These are phyloP conservation scores for Stagonosporopsis cucurbitacearum DNA, from an alignment of 2,329 filamentous ascomycete genomes.

Conservation along the genomic window DNA sequence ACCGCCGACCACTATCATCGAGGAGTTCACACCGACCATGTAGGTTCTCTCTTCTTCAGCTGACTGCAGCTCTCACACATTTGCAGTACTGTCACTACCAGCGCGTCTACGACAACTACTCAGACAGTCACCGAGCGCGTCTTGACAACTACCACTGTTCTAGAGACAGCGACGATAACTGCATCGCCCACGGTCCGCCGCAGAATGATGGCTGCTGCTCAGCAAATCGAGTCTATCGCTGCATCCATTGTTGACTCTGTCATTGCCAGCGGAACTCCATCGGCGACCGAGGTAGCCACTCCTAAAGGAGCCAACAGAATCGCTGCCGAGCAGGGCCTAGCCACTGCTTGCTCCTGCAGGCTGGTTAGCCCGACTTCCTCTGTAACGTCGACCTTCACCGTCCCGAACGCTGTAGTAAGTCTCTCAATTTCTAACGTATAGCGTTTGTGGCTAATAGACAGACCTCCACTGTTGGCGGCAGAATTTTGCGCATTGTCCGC, in stretches of 20 bases:
- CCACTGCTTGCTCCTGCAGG: constrained; percentile 41
- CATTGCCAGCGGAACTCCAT: constrained; percentile 26
- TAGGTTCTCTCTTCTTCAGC: constrained; percentile 17
- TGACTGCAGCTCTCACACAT: not conserved
- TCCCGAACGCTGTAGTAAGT: constrained; percentile 33
- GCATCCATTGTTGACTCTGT: constrained; percentile 32
- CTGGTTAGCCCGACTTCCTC: constrained; percentile 39
- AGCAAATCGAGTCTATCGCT: constrained; percentile 29
- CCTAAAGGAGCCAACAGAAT: constrained; percentile 23
- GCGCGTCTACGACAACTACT: constrained; percentile 25
- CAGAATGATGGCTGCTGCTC: constrained; percentile 25
- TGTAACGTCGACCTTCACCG: constrained; percentile 33
- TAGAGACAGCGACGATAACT: constrained; percentile 30
- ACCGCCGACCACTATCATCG: constrained; percentile 27
- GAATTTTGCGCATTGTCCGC: constrained; percentile 15
- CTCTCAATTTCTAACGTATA: not conserved
- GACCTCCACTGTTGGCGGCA: constrained; percentile 27
- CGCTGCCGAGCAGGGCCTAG: constrained; percentile 30
- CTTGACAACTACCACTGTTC: constrained; percentile 32
- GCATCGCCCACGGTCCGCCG: constrained; percentile 17
- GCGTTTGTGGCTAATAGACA: constrained; percentile 9
- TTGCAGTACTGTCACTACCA: constrained; percentile 30
- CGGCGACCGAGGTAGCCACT: constrained; percentile 8
- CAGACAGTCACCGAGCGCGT: constrained; percentile 25
- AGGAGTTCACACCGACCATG: constrained; percentile 34